Evolutionary conservation across 2,329 filamentous ascomycete genomes (phyloP).

Genomic region (Cordyceps farinosa): DNA sequence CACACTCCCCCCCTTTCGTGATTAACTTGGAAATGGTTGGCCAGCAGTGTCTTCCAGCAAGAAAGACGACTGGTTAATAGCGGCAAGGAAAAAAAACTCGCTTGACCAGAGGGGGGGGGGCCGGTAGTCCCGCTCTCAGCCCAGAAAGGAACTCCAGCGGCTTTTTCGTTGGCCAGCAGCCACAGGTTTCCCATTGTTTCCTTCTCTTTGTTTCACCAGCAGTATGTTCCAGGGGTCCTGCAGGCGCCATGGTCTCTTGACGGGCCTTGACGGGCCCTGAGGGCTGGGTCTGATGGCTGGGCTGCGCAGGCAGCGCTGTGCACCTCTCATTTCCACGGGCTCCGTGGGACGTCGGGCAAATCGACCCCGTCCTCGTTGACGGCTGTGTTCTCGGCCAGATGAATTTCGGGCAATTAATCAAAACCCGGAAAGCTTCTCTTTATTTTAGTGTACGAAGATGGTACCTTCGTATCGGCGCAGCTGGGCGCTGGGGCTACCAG

Average conservation of each 20-base stretch:
- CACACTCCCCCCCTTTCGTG: background rate
- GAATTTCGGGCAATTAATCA: background rate
- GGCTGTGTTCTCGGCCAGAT: background rate
- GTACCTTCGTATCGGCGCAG: slow-evolving; percentile 8
- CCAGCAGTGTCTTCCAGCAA: background rate
- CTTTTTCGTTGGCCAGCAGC: background rate
- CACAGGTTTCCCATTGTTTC: background rate
- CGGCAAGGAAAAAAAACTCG: slow-evolving; percentile 8
- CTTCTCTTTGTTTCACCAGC: slow-evolving; percentile 16
- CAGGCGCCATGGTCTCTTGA: slow-evolving; percentile 4
- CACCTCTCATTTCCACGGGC: slow-evolving; percentile 10
- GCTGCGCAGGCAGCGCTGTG: background rate
- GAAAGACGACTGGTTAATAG: background rate
- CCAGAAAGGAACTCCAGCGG: background rate
- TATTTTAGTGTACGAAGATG: background rate
- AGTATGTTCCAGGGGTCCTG: slow-evolving; percentile 6
- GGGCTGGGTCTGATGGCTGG: background rate
- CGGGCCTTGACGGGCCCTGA: background rate
- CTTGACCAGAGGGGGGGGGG: background rate
- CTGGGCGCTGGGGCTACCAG: slow-evolving; percentile 2
- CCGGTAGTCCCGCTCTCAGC: background rate
- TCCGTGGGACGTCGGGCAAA: background rate
- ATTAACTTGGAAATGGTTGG: slow-evolving; percentile 7
- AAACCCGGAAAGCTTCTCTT: background rate
- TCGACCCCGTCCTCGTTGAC: background rate